Evolutionary conservation across 768 basidiomycete genomes (phyloP), one percentile per base, ranked within the genome.

Genomic region (Mycena polygramma): DNA sequence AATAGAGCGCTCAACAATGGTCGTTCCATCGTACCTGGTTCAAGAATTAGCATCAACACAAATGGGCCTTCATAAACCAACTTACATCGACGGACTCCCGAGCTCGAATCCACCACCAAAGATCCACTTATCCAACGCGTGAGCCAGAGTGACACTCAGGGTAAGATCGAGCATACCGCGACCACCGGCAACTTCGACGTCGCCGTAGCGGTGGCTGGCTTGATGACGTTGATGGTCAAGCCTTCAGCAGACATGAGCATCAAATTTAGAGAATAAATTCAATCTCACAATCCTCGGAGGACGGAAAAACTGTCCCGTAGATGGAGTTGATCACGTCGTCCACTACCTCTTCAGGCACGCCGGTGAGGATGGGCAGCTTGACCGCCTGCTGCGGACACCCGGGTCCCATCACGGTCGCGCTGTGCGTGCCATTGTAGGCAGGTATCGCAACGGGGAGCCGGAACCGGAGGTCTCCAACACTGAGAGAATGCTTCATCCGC

Each of bases 211-310:
- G 70, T 76, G 1, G 77, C 75, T 7, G 90, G 88, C 59, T 81
- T 83, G 35, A 88, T 73, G 20, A 90, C 83, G 69, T 90, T 89
- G 45, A 91, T 66, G 1, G 84, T 88, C 22, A 90, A 78, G 77
- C 89, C 88, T 85, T 15, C 19, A 43, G 13, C 51, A 15, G 30
- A 22, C 14, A 53, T 22, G 4, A 57, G 43, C 45, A 15, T 52
- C 4, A 51, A 7, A 61, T 19, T 0, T 19, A 13, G 5, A 22
- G n/a, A 52, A 10, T 22, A 52, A 10, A 14, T 14, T 17, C 0
- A 2, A 17, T 7, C 85, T 75, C 68, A 88, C 88, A 89, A 70
- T 88, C 88, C 73, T 88, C 87, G 20, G 77, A 70, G 43, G 76
- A 77, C 10, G 83, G 79, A 35, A 80, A 79, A 17, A 83, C 55